Evolutionary conservation across 2,329 filamentous ascomycete genomes (phyloP).

Genomic region (Microcyclospora tardicrescens): DNA sequence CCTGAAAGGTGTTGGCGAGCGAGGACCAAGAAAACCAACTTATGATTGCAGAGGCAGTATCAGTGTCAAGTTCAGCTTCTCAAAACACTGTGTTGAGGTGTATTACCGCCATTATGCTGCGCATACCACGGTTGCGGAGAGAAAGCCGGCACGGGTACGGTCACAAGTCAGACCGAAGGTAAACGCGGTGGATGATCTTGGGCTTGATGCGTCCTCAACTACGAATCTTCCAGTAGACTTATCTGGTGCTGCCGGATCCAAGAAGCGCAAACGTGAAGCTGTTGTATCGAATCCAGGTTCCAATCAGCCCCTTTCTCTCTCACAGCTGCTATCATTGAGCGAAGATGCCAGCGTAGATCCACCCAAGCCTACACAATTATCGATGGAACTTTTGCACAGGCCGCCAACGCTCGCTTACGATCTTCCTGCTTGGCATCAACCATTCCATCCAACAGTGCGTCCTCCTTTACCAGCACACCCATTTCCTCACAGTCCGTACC

Average conservation of each 20-base stretch:
- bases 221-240: not conserved
- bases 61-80: conserved; percentile 35
- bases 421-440: conserved; percentile 17
- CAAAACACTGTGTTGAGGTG: conserved; percentile 29
- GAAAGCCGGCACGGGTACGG: conserved; percentile 18
- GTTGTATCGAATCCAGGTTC: conserved; percentile 1
- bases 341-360: conserved; percentile 8
- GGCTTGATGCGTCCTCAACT: not conserved
- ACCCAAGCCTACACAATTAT: not conserved
- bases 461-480: not conserved
- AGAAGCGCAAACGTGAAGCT: conserved; percentile 15
- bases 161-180: not conserved
- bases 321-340: conserved; percentile 16
- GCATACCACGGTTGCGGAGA: conserved; percentile 34
- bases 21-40: conserved; percentile 27
- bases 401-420: conserved; percentile 13
- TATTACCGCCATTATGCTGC: conserved; percentile 35
- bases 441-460: conserved; percentile 5
- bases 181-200: not conserved
- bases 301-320: conserved; percentile 14
- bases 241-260: not conserved
- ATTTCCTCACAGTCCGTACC: not conserved
- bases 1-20: conserved; percentile 7
- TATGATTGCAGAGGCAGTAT: conserved; percentile 37
- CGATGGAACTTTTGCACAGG: not conserved